phyloP scores from a whole-genome alignment of 1,139 yeast species.

The Taphrina sp. region DNA sequence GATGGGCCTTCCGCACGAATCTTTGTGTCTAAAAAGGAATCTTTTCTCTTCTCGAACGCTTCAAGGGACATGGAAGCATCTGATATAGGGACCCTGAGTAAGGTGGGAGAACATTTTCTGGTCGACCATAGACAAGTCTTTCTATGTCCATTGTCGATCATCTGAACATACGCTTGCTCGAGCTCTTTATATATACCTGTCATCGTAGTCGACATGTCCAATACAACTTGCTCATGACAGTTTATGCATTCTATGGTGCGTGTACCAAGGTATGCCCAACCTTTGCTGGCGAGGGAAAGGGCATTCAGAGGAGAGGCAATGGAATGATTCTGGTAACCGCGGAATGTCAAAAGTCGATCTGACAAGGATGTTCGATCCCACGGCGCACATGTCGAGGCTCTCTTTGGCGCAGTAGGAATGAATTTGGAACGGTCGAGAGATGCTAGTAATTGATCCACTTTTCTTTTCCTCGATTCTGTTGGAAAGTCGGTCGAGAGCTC shows the following conservation, averaged over 20 bases:
- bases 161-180: background rate
- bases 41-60: background rate
- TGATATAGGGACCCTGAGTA: constrained; percentile 8
- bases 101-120: background rate
- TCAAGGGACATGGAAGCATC: background rate
- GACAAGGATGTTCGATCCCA: constrained; percentile 9
- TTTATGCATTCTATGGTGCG: background rate
- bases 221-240: constrained; percentile 13
- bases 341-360: constrained; percentile 4
- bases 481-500: too few species aligned
- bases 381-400: constrained; percentile 1
- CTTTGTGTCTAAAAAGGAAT: background rate
- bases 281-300: constrained; percentile 2
- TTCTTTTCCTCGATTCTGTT: too few species aligned
- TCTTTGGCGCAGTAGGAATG: background rate
- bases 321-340: constrained; percentile 6
- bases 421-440: constrained; percentile 2
- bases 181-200: background rate
- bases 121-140: constrained; percentile 16
- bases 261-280: constrained; percentile 4
- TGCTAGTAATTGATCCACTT: background rate
- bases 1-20: background rate
- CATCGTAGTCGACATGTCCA: background rate
- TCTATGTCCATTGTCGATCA: background rate
- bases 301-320: constrained; percentile 13